These are phyloP conservation scores for Lactarius sp. DNA, from an alignment of 768 basidiomycete species.

Conservation along the genomic window DNA sequence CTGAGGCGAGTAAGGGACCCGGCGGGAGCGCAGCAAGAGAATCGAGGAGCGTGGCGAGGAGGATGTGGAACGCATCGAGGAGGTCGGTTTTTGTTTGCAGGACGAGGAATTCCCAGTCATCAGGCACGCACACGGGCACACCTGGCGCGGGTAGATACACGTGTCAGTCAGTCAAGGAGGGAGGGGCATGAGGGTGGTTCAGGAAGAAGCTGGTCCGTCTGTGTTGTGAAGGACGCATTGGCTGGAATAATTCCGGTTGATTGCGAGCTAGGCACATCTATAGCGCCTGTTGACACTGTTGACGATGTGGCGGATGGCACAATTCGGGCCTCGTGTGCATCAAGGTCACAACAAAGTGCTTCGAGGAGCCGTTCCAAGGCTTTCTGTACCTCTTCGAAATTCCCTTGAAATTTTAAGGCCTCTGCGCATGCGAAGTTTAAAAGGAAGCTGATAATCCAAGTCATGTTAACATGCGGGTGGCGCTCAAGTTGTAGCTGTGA, in stretches of 20 bases:
- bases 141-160: slow-evolving; percentile 33
- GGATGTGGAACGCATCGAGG: slow-evolving; percentile 62
- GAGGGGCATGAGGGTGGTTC: no score
- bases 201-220: slow-evolving; percentile 30
- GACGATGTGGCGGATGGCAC: slow-evolving; percentile 37
- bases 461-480: background rate
- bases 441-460: slow-evolving; percentile 54
- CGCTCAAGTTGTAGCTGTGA: slow-evolving; percentile 15
- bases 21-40: slow-evolving; percentile 40
- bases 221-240: slow-evolving; percentile 38
- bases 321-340: slow-evolving; percentile 47
- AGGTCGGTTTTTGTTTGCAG: slow-evolving; percentile 68
- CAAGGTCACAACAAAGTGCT: slow-evolving; percentile 58
- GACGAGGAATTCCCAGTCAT: slow-evolving; percentile 70
- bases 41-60: slow-evolving; percentile 46
- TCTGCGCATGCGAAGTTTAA: slow-evolving; percentile 90
- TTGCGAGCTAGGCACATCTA: slow-evolving; percentile 5
- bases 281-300: slow-evolving; percentile 29
- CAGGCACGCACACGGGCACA: slow-evolving; percentile 30
- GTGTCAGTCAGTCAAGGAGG: slow-evolving; percentile 30
- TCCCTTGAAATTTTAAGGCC: slow-evolving; percentile 54
- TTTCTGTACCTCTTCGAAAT: slow-evolving; percentile 61
- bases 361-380: slow-evolving; percentile 70
- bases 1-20: slow-evolving; percentile 40
- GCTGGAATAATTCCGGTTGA: background rate